Conservation (phyloP, 371 early-diverging fungal species). For the Mucor velutinosus region DNA sequence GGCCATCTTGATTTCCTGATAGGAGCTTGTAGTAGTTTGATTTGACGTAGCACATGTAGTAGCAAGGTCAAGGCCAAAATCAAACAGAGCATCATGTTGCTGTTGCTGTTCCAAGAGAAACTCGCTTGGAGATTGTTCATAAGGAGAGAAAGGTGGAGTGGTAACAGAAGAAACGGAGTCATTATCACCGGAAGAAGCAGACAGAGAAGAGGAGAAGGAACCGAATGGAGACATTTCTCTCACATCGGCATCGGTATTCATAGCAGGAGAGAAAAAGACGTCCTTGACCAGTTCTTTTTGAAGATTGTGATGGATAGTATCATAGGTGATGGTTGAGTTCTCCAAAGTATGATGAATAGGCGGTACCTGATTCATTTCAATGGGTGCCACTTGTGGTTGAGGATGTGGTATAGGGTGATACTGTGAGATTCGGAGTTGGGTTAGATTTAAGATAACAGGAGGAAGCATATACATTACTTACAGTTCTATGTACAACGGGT, state of each 20-base stretch:
- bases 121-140: conserved; percentile 19
- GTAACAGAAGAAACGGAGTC: conserved; percentile 26
- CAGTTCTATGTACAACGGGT: not conserved
- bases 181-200: conserved; percentile 16
- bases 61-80: conserved; percentile 27
- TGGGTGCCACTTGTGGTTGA: not conserved
- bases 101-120: not conserved
- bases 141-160: conserved; percentile 14
- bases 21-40: conserved; percentile 18
- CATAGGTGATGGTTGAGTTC: conserved; percentile 53
- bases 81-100: conserved; percentile 15
- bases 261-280: conserved; percentile 50
- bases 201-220: not conserved
- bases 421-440: not conserved
- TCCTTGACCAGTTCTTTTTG: conserved; percentile 51
- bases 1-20: conserved; percentile 17
- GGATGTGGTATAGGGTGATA: conserved; percentile 2
- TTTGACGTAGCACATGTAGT: conserved; percentile 9
- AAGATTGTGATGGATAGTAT: conserved; percentile 27
- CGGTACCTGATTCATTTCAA: conserved; percentile 1
- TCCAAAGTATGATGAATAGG: conserved; percentile 55
- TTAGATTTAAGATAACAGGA: not conserved
- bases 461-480: not conserved
- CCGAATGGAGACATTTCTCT: conserved; percentile 24
- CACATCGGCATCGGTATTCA: conserved; percentile 23